Evolutionary conservation across 108 stramenopile genomes (phyloP), one percentile per base, ranked within the genome.

Genomic region (Pinguiococcus pyrenoidosus): DNA sequence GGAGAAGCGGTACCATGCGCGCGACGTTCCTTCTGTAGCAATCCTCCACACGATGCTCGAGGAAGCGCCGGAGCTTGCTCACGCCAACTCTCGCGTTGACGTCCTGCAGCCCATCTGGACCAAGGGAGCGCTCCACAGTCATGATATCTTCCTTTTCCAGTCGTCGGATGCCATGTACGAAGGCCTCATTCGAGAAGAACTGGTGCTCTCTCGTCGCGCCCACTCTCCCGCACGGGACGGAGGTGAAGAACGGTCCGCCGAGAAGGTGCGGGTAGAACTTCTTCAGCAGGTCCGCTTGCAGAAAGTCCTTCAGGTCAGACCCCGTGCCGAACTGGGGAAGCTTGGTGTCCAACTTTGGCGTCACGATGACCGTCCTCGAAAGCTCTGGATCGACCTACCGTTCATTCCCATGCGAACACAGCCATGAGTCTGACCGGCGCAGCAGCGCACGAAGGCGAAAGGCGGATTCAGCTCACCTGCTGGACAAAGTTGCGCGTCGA

Each of bases 231-330:
- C 72, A 77, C n/a, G 87, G 85, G 0, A 89, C 85, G 1, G 76
- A 77, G n/a, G 85, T 84, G 51, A 82, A 89, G 61, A 85, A 89
- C 0, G 87, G 87, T 22, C 87, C 87, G 25, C 85, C 87, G 13
- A 89, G 78, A 52, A 85, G 76, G 50, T 77, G 74, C 14, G 82
- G 83, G 37, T 70, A 79, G 49, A 89, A 56, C 18, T 72, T 44
- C 44, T 76, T 73, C 21, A 86, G 49, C 23, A 83, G 49, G 44
- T 25, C 7, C 44, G 23, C 13, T 34, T 6, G 40, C 4, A 88
- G 59, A 46, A 84, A 89, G 37, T 84, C 84, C 39, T 68, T 73
- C 10, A 87, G 52, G 68, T 89, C 88, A 27, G 68, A 64, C 2
- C 77, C 79, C 7, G 72, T 54, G 6, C 80, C 78, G 53, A 89